These are phyloP conservation scores for Microsporum ferrugineum DNA, from an alignment of 2,329 filamentous ascomycete species.

Conservation along the genomic window DNA sequence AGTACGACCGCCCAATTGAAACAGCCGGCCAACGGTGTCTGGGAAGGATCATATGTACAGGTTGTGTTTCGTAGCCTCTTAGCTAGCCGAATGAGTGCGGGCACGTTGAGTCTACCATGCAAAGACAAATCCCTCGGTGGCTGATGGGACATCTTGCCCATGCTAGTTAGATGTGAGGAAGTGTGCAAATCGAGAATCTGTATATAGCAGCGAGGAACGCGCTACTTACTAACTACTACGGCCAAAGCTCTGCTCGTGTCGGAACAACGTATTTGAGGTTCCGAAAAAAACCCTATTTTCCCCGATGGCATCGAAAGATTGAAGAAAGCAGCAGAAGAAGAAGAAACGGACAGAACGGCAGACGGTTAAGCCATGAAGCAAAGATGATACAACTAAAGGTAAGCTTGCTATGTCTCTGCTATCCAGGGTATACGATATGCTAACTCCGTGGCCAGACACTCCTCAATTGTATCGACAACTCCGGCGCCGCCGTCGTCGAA, in stretches of 20 bases:
- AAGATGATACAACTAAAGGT: constrained; percentile 84
- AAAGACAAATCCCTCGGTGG: too few species aligned
- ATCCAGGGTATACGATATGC: background rate
- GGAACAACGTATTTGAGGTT: too few species aligned
- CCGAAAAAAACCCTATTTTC: too few species aligned
- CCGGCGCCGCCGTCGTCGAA: constrained; percentile 91
- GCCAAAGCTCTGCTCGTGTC: background rate
- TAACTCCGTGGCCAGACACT: constrained; percentile 54
- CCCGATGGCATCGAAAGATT: background rate
- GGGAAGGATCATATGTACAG: constrained; percentile 14
- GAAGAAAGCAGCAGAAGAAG: background rate
- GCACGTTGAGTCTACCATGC: too few species aligned
- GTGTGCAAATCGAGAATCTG: too few species aligned
- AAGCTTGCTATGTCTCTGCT: background rate
- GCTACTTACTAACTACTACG: too few species aligned
- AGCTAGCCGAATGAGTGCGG: background rate
- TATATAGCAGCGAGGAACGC: too few species aligned
- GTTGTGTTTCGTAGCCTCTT: background rate
- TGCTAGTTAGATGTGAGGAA: too few species aligned
- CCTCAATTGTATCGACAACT: constrained; percentile 99
- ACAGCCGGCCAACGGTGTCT: constrained; percentile 19
- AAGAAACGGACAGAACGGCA: background rate
- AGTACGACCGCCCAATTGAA: constrained; percentile 25
- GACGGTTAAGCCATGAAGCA: constrained; percentile 25
- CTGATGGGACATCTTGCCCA: too few species aligned